Conservation (phyloP, 2,329 filamentous ascomycete genomes). For the Alternaria burnsii region DNA sequence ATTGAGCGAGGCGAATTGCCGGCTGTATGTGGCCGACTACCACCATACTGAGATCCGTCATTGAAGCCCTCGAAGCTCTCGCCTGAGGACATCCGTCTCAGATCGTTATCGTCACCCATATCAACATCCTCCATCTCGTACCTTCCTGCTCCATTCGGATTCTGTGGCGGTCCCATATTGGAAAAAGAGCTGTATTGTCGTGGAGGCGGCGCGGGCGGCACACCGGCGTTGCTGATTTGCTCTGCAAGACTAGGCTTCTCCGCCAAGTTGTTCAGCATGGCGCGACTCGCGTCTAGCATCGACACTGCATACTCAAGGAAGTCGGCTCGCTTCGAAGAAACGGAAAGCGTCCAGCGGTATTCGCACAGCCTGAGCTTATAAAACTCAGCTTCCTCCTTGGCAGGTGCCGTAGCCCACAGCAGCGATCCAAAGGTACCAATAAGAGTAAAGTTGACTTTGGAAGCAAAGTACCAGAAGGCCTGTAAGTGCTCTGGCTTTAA, state of each 20-base stretch:
- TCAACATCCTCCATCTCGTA: slow-evolving; percentile 38
- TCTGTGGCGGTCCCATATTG: slow-evolving; percentile 32
- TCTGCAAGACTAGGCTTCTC: slow-evolving; percentile 54
- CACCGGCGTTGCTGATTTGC: slow-evolving; percentile 50
- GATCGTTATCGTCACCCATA: slow-evolving; percentile 36
- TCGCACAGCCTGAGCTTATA: slow-evolving; percentile 86
- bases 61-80: slow-evolving; percentile 47
- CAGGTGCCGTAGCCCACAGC: slow-evolving; percentile 87
- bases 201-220: slow-evolving; percentile 42
- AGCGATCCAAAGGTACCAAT: slow-evolving; percentile 94
- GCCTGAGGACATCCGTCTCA: slow-evolving; percentile 31
- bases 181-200: slow-evolving; percentile 29
- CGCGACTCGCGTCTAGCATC: slow-evolving; percentile 55
- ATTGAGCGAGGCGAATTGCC: slow-evolving; percentile 32
- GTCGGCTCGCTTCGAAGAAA: slow-evolving; percentile 76
- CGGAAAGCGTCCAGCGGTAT: slow-evolving; percentile 92
- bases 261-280: slow-evolving; percentile 55
- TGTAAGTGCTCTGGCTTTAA: slow-evolving; percentile 84
- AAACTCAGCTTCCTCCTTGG: slow-evolving; percentile 89
- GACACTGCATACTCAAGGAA: slow-evolving; percentile 58
- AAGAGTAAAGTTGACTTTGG: slow-evolving; percentile 89
- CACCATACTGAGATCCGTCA: slow-evolving; percentile 36
- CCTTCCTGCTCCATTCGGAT: slow-evolving; percentile 12
- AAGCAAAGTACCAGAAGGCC: slow-evolving; percentile 93
- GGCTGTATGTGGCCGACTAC: slow-evolving; percentile 32